Evolutionary conservation across 163 green algal genomes (phyloP), one percentile per base, ranked within the genome.

Genomic region (Coccomyxa subellipsoidea): DNA sequence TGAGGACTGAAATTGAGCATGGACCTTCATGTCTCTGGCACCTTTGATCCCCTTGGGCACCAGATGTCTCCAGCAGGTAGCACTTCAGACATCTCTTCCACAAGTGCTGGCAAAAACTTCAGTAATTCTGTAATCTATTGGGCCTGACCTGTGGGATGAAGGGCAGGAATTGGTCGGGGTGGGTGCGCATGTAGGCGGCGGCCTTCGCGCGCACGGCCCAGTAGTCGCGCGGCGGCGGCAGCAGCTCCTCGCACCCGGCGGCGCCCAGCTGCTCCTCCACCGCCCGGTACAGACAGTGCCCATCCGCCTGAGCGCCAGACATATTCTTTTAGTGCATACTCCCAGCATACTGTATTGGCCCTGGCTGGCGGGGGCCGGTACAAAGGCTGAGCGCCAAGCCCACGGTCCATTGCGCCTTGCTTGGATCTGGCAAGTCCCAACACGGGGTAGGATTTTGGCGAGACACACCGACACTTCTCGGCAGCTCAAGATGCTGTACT

Each of bases 271-370:
- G 94, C 80, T 97, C 89, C 73, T 93, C 92, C 5, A 99, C 53
- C 0, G 96, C 90, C n/a, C 93, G 90, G 88, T 98, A 99, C 84
- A 99, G 81, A 88, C 96, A 99, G 93, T 99, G 93, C 0, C 96
- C 96, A 83, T 99, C 96, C 23, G 96, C 89, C 87, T 94, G 87
- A 21, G n/a, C n/a, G n/a, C n/a, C 9, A 76, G n/a, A n/a, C 21
- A 70, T 23, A 18, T n/a, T 18, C 54, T n/a, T 18, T 70, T 70
- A 23, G 21, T n/a, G 54, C 21, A 18, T 70, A 23, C 21, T 70
- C 21, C n/a, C n/a, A n/a, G n/a, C n/a, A n/a, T n/a, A n/a, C n/a
- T n/a, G n/a, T n/a, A n/a, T n/a, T n/a, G n/a, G n/a, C n/a, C n/a
- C n/a, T n/a, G n/a, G n/a, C n/a, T n/a, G n/a, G n/a, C n/a, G n/a